Percentiles rank a stretch among this genome's conserved stretches.
phyloP scores from a whole-genome alignment of 2,329 filamentous ascomycete species.

The Fusarium pseudoanthophilum region DNA sequence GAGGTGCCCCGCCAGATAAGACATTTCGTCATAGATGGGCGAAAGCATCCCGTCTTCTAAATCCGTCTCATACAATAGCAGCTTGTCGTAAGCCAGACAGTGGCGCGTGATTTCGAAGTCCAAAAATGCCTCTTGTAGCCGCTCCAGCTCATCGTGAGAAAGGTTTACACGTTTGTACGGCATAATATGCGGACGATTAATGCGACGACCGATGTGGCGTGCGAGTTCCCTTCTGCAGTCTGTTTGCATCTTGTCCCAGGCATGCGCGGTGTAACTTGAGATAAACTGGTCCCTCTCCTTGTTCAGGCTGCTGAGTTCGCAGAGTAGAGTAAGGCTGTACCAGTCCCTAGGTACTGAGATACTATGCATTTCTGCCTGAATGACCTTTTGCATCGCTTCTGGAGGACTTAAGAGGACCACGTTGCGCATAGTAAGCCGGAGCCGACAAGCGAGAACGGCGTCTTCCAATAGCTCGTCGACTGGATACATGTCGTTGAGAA shows the following conservation, averaged over 20 bases:
- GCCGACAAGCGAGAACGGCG: too few species aligned
- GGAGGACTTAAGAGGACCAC: too few species aligned
- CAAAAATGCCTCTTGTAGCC: neutral
- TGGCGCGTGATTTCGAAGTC: neutral
- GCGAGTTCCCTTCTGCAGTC: neutral
- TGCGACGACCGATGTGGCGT: too few species aligned
- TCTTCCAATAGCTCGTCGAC: too few species aligned
- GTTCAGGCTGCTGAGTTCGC: neutral
- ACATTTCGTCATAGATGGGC: neutral
- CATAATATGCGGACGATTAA: neutral
- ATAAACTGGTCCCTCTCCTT: neutral
- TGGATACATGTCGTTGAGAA: too few species aligned
- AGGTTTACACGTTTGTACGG: neutral
- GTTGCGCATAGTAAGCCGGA: too few species aligned
- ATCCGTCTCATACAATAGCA: neutral
- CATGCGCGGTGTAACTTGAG: neutral
- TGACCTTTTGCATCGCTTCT: too few species aligned
- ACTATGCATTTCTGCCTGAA: too few species aligned
- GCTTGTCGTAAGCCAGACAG: neutral
- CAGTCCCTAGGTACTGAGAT: neutral
- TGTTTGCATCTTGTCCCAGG: neutral
- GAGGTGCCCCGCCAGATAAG: neutral
- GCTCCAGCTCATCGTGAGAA: neutral
- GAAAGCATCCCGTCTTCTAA: neutral
- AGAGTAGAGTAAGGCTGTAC: neutral